Percentiles rank a stretch among this genome's conserved stretches.
These are phyloP conservation scores for Evernia prunastri DNA, from an alignment of 495 filamentous ascomycete species.

Conservation along the genomic window DNA sequence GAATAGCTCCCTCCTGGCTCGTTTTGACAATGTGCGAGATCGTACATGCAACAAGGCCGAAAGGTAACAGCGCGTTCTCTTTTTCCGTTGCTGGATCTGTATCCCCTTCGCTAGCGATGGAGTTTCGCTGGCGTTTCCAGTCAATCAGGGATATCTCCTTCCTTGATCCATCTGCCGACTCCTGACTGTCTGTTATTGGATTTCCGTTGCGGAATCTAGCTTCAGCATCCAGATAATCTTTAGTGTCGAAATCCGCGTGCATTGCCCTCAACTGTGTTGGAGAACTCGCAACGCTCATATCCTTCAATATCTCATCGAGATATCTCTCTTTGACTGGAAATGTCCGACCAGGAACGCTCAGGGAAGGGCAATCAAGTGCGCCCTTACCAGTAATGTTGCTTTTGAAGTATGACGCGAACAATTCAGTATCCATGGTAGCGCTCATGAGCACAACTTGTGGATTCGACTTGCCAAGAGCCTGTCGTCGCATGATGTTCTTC, in stretches of 20 bases:
- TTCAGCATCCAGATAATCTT: slow-evolving; percentile 35
- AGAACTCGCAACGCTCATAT: slow-evolving; percentile 31
- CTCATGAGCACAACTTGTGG: slow-evolving; percentile 55
- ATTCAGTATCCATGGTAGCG: slow-evolving; percentile 50
- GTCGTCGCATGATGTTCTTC: slow-evolving; percentile 37
- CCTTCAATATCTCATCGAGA: slow-evolving; percentile 43
- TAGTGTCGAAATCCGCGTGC: slow-evolving; percentile 30
- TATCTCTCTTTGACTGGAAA: slow-evolving; percentile 49
- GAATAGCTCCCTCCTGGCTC: slow-evolving; percentile 46
- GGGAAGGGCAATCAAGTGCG: slow-evolving; percentile 40
- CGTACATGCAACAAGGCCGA: slow-evolving; percentile 41
- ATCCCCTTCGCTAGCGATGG: slow-evolving; percentile 27
- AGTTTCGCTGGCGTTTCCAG: slow-evolving; percentile 39
- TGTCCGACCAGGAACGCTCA: slow-evolving; percentile 50
- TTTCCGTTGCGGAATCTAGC: slow-evolving; percentile 21
- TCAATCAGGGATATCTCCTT: slow-evolving; percentile 37
- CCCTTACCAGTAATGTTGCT: slow-evolving; percentile 29
- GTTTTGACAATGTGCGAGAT: slow-evolving; percentile 47
- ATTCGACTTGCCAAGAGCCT: slow-evolving; percentile 29
- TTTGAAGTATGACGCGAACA: slow-evolving; percentile 51
- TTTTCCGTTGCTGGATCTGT: slow-evolving; percentile 29
- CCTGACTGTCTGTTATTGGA: slow-evolving; percentile 18
- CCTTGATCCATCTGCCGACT: slow-evolving; percentile 17
- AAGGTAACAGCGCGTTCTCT: slow-evolving; percentile 44
- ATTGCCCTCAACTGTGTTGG: slow-evolving; percentile 26